Base-by-base conservation (phyloP, 306 rosid species). In the Castanea crenata region DNA sequence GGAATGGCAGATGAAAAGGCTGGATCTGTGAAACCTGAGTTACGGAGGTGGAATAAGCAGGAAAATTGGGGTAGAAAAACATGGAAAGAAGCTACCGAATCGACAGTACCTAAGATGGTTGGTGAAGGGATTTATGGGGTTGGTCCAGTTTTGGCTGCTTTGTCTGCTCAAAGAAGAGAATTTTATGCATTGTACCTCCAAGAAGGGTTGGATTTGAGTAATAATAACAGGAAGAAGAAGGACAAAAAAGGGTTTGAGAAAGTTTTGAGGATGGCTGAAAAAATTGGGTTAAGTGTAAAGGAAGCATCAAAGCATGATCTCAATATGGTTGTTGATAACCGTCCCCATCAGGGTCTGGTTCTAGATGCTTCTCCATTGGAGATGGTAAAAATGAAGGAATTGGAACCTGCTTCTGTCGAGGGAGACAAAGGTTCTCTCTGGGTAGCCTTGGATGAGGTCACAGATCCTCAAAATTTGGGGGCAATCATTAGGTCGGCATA, bases 391-490 rank as follows among this genome's bases (percentile, higher is more conserved):
- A 78, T 89, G 55, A 90, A 68, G 76, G 94, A 91, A 78, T 78
- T 95, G 74, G 98, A 95, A 58, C 93, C 91, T 14, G 76, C 90
- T 80, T 89, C 92, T n/a, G 44, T 78, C 3, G 89, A 85, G 64
- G 94, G 91, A 86, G 94, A 86, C 34, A 83, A 85, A 71, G 89
- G 85, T 75, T 88, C 90, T 74, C 96, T 95, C 58, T 93, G 98
- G 99, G 83, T 95, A 57, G 99, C 98, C 55, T 80, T 95, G 87
- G 99, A 95, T 54, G 99, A 95, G 84, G 99, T 95, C 54, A 89
- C 97, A 1, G 98, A 95, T 88, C 97, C 98, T 72, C 97, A 94
- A 73, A 94, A 94, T 85, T 83, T 94, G 81, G 98, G 97, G 71
- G 97, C 97, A 72, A 92, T 94, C 54, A 87, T 94, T 74, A 91